phyloP scores from a whole-genome alignment of 306 rosid species.

The Canavalia gladiata region DNA sequence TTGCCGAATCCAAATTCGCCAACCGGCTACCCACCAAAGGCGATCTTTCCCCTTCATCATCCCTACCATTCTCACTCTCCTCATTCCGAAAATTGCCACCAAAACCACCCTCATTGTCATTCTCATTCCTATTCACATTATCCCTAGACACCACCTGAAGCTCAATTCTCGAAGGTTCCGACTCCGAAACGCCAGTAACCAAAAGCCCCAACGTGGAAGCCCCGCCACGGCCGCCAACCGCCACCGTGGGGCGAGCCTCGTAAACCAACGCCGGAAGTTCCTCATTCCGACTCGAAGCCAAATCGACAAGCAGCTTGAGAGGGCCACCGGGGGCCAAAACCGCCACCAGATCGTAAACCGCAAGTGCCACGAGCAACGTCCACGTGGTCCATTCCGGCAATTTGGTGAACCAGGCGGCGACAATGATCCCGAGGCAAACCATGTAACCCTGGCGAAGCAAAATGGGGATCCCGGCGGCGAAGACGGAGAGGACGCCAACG shows the following conservation, averaged over 20 bases:
- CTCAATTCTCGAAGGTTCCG: constrained; percentile 73
- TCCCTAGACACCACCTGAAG: constrained; percentile 65
- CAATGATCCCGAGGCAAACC: constrained; percentile 85
- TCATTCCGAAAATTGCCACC: constrained; percentile 17
- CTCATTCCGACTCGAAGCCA: constrained; percentile 87
- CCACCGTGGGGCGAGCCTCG: constrained; percentile 86
- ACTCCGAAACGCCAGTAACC: constrained; percentile 69
- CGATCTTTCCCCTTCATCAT: constrained; percentile 62
- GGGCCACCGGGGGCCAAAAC: constrained; percentile 98
- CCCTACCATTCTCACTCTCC: constrained; percentile 24
- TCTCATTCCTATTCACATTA: constrained; percentile 31
- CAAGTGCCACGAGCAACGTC: constrained; percentile 81
- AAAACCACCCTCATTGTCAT: constrained; percentile 31
- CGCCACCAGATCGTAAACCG: constrained; percentile 86
- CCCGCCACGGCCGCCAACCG: constrained; percentile 42
- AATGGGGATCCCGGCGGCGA: constrained; percentile 78
- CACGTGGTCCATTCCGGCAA: constrained; percentile 98
- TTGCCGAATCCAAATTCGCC: background rate
- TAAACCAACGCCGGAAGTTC: constrained; percentile 92
- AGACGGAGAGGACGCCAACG: constrained; percentile 84
- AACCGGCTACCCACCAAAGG: constrained; percentile 59
- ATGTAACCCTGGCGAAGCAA: constrained; percentile 75
- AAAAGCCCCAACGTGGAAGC: constrained; percentile 61
- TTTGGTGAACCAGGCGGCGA: constrained; percentile 91
- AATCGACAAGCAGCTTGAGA: constrained; percentile 82